phyloP scores from a whole-genome alignment of 192 early-diverging fungal genomes.

The Coemansia sp. region DNA sequence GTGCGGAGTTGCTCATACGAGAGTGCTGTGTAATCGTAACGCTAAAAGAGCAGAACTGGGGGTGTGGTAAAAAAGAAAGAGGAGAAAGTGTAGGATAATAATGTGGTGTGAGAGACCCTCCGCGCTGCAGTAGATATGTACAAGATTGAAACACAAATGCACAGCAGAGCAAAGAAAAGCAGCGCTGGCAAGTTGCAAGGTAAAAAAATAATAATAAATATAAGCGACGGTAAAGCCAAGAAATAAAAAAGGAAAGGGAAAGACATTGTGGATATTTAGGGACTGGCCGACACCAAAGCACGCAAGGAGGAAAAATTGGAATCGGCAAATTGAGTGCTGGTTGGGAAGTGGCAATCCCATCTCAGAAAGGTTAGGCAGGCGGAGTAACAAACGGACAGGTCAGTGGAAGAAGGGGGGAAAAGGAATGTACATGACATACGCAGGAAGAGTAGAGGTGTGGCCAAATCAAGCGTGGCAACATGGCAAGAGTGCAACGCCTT shows the following conservation, averaged over 20 bases:
- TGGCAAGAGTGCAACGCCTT: conserved; percentile 1
- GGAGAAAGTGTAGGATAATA: not conserved
- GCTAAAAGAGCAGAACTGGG: not conserved
- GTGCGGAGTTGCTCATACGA: not conserved
- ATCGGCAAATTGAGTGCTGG: not conserved
- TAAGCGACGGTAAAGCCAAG: not conserved
- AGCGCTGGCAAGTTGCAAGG: not conserved
- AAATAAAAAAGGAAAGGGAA: conserved; percentile 2
- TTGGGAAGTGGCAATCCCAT: conserved; percentile 3
- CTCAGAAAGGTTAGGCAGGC: conserved; percentile 1
- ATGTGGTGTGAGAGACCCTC: not conserved
- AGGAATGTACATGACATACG: not conserved
- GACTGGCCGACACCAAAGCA: not conserved
- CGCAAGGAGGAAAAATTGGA: not conserved
- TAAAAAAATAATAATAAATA: conserved; percentile 5
- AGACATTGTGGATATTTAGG: not conserved
- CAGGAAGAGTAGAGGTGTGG: not conserved
- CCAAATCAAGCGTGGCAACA: not conserved
- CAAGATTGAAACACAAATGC: not conserved
- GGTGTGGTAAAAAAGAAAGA: not conserved
- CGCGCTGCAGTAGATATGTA: conserved; percentile 1
- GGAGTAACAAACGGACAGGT: conserved; percentile 1
- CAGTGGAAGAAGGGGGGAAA: not conserved
- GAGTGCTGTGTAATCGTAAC: not conserved
- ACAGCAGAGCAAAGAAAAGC: not conserved